Percentiles rank a stretch among this genome's conserved stretches.
Conservation (phyloP, 2,329 filamentous ascomycete species). For the Intubia oerlemansii region DNA sequence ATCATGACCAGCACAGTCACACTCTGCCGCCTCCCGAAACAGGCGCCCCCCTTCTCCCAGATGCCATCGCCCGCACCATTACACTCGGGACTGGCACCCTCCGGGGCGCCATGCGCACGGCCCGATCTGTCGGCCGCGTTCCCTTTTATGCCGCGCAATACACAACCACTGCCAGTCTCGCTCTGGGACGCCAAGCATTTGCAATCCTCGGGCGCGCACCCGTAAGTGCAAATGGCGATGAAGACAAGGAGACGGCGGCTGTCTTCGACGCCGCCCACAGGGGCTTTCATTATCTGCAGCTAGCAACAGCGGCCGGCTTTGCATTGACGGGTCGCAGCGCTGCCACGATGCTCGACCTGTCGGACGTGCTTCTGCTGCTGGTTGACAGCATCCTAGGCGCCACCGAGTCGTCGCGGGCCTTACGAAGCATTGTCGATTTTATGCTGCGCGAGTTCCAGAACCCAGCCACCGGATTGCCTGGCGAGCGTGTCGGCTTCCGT, state of each 20-base stretch:
- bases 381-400: slow-evolving; percentile 45
- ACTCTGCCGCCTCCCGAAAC: slow-evolving; percentile 4
- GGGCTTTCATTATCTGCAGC: slow-evolving; percentile 8
- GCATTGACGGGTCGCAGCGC: slow-evolving; percentile 7
- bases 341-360: slow-evolving; percentile 18
- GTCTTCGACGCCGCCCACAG: slow-evolving; percentile 6
- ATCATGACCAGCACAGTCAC: too few relatives aligned
- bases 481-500: slow-evolving; percentile 36
- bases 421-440: slow-evolving; percentile 43
- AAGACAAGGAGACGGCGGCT: too few relatives aligned
- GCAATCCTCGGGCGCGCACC: too few relatives aligned
- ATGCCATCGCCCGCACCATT: slow-evolving; percentile 33
- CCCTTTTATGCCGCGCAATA: slow-evolving; percentile 30
- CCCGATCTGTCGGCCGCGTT: slow-evolving; percentile 28
- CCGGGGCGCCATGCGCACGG: slow-evolving; percentile 31
- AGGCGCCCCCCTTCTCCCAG: slow-evolving; percentile 23
- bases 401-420: slow-evolving; percentile 46
- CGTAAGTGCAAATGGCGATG: too few relatives aligned
- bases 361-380: slow-evolving; percentile 33
- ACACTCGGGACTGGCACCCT: slow-evolving; percentile 39
- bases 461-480: slow-evolving; percentile 33
- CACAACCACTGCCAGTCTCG: slow-evolving; percentile 34
- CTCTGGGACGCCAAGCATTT: slow-evolving; percentile 31
- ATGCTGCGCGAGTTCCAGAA: slow-evolving; percentile 43
- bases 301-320: slow-evolving; percentile 7